phyloP scores from a whole-genome alignment of 345 rosid species.

The Lepidium didymum region DNA sequence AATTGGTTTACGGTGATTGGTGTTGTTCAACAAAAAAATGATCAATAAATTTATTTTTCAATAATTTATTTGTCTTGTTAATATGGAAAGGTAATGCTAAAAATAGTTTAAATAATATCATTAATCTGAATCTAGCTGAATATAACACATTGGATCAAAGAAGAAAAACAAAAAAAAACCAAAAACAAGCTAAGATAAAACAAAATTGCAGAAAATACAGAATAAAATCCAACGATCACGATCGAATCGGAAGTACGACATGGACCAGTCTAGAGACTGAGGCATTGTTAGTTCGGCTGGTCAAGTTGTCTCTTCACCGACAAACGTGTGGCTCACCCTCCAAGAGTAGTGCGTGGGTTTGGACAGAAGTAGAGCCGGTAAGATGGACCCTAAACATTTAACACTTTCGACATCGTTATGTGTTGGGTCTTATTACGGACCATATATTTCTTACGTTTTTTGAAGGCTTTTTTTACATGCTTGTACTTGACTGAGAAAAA shows the following conservation, averaged over 20 bases:
- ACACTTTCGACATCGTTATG: neutral
- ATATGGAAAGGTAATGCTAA: neutral
- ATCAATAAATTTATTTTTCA: neutral
- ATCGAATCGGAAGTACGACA: neutral
- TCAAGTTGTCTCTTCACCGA: constrained; percentile 29
- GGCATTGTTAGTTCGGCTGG: constrained; percentile 19
- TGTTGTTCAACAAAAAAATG: neutral
- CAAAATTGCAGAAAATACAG: neutral
- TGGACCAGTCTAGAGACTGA: neutral
- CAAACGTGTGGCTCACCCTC: constrained; percentile 5
- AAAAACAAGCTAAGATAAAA: too few relatives aligned
- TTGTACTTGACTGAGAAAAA: neutral
- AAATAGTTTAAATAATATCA: neutral
- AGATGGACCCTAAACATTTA: neutral
- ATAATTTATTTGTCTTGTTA: neutral
- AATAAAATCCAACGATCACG: constrained; percentile 19
- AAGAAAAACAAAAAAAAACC: neutral
- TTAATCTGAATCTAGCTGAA: neutral
- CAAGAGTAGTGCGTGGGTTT: neutral
- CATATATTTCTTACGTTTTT: neutral
- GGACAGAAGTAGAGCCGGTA: neutral
- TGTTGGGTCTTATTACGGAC: neutral
- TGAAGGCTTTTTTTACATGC: too few relatives aligned
- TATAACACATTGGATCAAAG: neutral
- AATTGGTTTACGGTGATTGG: neutral